These are phyloP conservation scores for Diaporthe caulivora DNA, from an alignment of 2,329 filamentous ascomycete genomes.

Conservation along the genomic window DNA sequence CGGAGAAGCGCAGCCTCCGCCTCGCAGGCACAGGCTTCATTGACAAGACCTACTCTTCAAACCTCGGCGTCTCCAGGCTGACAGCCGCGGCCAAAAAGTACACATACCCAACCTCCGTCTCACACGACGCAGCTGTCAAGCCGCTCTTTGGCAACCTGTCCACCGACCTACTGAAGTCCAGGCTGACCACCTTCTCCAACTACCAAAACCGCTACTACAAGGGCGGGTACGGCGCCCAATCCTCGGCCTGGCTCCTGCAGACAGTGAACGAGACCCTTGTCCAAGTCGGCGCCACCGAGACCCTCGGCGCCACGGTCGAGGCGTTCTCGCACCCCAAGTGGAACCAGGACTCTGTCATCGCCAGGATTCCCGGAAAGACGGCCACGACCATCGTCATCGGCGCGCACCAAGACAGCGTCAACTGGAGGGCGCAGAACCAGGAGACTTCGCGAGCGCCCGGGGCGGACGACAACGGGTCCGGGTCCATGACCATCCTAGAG, in stretches of 20 bases:
- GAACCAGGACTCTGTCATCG: slow-evolving; percentile 83
- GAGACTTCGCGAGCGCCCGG: slow-evolving; percentile 73
- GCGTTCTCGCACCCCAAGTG: slow-evolving; percentile 67
- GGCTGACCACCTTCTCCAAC: slow-evolving; percentile 72
- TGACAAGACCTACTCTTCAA: slow-evolving; percentile 24
- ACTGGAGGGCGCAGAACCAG: slow-evolving; percentile 75
- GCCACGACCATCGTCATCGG: slow-evolving; percentile 79
- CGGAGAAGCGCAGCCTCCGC: slow-evolving; percentile 19
- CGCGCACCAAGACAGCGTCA: slow-evolving; percentile 85
- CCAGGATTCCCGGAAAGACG: slow-evolving; percentile 80
- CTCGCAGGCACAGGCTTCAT: slow-evolving; percentile 11
- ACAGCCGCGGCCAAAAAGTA: slow-evolving; percentile 14
- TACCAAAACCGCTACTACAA: slow-evolving; percentile 79
- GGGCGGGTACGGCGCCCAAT: slow-evolving; percentile 74
- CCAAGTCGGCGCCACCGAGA: slow-evolving; percentile 62
- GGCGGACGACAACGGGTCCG: slow-evolving; percentile 81
- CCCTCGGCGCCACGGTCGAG: slow-evolving; percentile 70
- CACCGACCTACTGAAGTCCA: slow-evolving; percentile 13
- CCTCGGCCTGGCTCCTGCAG: slow-evolving; percentile 79
- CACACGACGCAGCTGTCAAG: neutral
- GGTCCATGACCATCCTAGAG: slow-evolving; percentile 84
- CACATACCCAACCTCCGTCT: slow-evolving; percentile 1
- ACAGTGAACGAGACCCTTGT: slow-evolving; percentile 74
- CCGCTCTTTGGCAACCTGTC: slow-evolving; percentile 18
- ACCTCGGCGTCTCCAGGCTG: slow-evolving; percentile 2